A percentile compares a stretch with the other conserved stretches of the same genome.
Conservation (phyloP, 139 green algal genomes). For the Dunaliella primolecta region DNA sequence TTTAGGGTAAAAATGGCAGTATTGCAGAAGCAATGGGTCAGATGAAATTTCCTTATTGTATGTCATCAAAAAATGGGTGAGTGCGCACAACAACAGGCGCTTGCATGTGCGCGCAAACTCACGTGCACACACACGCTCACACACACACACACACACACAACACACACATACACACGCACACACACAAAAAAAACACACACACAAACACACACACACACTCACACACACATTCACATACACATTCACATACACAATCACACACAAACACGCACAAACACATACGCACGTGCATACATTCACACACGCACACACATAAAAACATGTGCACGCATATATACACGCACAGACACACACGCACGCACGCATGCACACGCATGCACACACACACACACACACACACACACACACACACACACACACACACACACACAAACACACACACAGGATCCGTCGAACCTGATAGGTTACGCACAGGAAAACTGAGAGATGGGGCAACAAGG, state of each 20-base stretch:
- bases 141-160: neutral
- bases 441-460: no score
- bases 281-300: neutral
- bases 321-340: neutral
- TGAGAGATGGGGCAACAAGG: no score
- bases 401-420: neutral
- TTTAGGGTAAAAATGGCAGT: no score
- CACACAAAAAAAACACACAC: slow-evolving; percentile 7
- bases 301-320: neutral
- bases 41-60: no score
- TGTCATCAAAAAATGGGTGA: no score
- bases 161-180: neutral
- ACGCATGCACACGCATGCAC: neutral
- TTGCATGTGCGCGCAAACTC: neutral
- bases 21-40: no score
- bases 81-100: neutral
- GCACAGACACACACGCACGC: neutral
- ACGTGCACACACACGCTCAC: neutral
- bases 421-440: no score
- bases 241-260: slow-evolving; percentile 10
- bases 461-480: no score
- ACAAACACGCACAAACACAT: slow-evolving; percentile 1
- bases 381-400: slow-evolving; percentile 8
- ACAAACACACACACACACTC: neutral
- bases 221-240: slow-evolving; percentile 7